Percentiles rank a stretch among this genome's conserved stretches.
Evolutionary conservation across 148 eudicot species (phyloP).

Genomic region (Mesembryanthemum crystallinum): DNA sequence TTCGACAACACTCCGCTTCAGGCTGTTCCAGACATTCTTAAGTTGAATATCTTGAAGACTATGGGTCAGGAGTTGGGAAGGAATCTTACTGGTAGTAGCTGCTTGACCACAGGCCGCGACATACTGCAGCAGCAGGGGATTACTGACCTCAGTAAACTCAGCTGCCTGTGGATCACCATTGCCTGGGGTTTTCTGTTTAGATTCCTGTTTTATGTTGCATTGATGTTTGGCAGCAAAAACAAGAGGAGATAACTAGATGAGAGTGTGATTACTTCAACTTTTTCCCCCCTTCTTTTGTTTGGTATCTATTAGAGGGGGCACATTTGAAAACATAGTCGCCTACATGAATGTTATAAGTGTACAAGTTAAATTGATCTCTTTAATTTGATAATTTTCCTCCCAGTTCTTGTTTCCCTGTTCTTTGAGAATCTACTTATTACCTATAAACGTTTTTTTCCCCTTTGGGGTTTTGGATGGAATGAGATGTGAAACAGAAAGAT

Average conservation of each 20-base stretch:
- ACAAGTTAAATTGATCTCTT: too few species aligned
- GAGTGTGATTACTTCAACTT: not conserved
- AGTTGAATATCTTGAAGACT: slow-evolving; percentile 44
- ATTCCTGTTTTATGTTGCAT: slow-evolving; percentile 60
- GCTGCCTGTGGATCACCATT: slow-evolving; percentile 63
- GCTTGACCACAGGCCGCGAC: slow-evolving; percentile 63
- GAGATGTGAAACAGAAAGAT: too few species aligned
- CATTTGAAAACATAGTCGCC: not conserved
- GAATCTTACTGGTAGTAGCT: slow-evolving; percentile 54
- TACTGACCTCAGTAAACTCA: slow-evolving; percentile 59
- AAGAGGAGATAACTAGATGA: slow-evolving; percentile 52
- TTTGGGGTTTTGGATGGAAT: too few species aligned
- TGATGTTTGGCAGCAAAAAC: slow-evolving; percentile 75
- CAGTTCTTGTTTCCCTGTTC: not conserved
- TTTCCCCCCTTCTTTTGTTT: not conserved
- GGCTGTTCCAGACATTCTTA: slow-evolving; percentile 43
- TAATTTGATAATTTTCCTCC: not conserved
- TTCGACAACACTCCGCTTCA: slow-evolving; percentile 65
- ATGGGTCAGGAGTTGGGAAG: slow-evolving; percentile 60
- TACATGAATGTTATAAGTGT: slow-evolving; percentile 7
- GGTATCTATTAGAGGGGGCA: not conserved
- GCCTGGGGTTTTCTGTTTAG: slow-evolving; percentile 84
- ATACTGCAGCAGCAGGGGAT: slow-evolving; percentile 62
- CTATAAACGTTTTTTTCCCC: too few species aligned
- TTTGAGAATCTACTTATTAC: not conserved